These are phyloP conservation scores for Neofusicoccum parvum DNA, from an alignment of 2,329 filamentous ascomycete species.

Conservation along the genomic window DNA sequence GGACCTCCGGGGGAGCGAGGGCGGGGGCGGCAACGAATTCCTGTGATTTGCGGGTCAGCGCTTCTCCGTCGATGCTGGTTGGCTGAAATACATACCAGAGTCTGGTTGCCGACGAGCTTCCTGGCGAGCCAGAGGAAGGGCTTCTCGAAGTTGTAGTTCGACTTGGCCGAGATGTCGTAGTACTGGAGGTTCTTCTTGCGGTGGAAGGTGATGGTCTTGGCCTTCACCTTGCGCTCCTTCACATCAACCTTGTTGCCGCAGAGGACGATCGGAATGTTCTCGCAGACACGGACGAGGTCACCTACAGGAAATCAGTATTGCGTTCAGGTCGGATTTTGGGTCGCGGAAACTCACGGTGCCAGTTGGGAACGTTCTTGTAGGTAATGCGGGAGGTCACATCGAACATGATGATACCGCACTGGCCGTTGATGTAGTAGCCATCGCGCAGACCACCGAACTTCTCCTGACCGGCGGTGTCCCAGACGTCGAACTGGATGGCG, in stretches of 20 bases:
- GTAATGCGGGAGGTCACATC: conserved; percentile 99
- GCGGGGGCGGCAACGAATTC: conserved; percentile 96
- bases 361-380: conserved; percentile 99
- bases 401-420: conserved; percentile 99
- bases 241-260: conserved; percentile 99
- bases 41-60: conserved; percentile 51
- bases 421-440: conserved; percentile 99
- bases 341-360: conserved; percentile 77
- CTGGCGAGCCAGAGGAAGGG: conserved; percentile 99
- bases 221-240: conserved; percentile 99
- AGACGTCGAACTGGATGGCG: conserved; percentile 97
- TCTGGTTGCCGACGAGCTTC: conserved; percentile 94
- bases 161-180: conserved; percentile 99
- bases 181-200: conserved; percentile 99
- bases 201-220: conserved; percentile 99
- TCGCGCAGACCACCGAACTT: conserved; percentile 99
- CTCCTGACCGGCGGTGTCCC: conserved; percentile 98
- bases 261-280: conserved; percentile 98
- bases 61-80: background rate
- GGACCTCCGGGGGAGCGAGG: conserved; percentile 88
- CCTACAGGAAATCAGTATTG: conserved; percentile 53
- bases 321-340: background rate
- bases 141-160: conserved; percentile 99
- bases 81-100: conserved; percentile 62
- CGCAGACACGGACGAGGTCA: conserved; percentile 97